These are phyloP conservation scores for Capillidium heterosporum DNA, from an alignment of 371 early-diverging fungal species.

Conservation along the genomic window DNA sequence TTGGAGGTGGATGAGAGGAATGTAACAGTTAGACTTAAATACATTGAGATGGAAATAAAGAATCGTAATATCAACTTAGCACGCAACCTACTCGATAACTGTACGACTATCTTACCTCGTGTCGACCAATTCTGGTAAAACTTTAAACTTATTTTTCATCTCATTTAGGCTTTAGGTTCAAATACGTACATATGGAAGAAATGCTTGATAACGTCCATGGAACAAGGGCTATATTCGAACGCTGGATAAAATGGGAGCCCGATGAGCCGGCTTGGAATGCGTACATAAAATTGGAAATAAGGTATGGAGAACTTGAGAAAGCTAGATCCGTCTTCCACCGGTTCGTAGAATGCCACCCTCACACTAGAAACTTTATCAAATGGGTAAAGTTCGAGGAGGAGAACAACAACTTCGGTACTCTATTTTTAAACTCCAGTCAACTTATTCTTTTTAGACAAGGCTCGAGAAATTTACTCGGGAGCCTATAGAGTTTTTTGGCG, in stretches of 20 bases:
- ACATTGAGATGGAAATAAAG: slow-evolving; percentile 94
- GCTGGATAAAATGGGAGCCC: slow-evolving; percentile 98
- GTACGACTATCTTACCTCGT: slow-evolving; percentile 74
- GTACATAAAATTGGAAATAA: slow-evolving; percentile 82
- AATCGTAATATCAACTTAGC: slow-evolving; percentile 80
- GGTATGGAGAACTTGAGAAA: slow-evolving; percentile 69
- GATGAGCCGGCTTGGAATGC: slow-evolving; percentile 81
- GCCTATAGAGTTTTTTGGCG: slow-evolving; percentile 80
- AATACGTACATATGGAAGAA: slow-evolving; percentile 96
- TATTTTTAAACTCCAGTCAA: background rate
- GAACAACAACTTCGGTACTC: slow-evolving; percentile 35
- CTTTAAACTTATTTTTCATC: background rate
- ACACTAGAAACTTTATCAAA: slow-evolving; percentile 89
- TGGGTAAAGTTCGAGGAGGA: slow-evolving; percentile 92
- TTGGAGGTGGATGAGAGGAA: slow-evolving; percentile 76
- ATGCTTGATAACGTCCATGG: slow-evolving; percentile 75
- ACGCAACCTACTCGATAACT: slow-evolving; percentile 85
- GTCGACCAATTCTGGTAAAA: slow-evolving; percentile 89
- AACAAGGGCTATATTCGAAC: slow-evolving; percentile 84
- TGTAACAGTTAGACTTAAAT: slow-evolving; percentile 74
- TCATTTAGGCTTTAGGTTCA: slow-evolving; percentile 20
- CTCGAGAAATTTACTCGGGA: slow-evolving; percentile 64
- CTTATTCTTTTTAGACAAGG: slow-evolving; percentile 30
- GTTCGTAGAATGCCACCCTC: slow-evolving; percentile 75
- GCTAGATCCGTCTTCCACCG: slow-evolving; percentile 67